Percentiles rank a stretch among this genome's conserved stretches.
phyloP scores from a whole-genome alignment of 768 basidiomycete species.

The Rossbeevera mucosa region DNA sequence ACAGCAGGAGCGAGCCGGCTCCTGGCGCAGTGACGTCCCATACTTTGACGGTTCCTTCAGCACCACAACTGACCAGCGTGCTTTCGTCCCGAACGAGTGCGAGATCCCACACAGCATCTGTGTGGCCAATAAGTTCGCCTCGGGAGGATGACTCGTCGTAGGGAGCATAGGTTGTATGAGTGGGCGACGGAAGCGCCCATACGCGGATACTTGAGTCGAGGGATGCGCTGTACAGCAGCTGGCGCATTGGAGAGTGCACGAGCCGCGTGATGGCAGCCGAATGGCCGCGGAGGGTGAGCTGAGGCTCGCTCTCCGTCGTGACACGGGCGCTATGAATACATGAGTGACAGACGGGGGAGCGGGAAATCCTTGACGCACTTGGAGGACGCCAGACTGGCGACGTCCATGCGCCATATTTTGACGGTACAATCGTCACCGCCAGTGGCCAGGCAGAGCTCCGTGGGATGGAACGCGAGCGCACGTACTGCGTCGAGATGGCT shows the following conservation, averaged over 20 bases:
- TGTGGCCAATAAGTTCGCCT: constrained; percentile 84
- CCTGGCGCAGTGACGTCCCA: constrained; percentile 82
- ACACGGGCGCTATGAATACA: constrained; percentile 48
- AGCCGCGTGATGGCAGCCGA: constrained; percentile 87
- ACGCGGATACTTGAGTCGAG: constrained; percentile 90
- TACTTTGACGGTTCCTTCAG: constrained; percentile 88
- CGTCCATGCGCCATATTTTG: constrained; percentile 92
- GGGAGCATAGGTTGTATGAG: constrained; percentile 87
- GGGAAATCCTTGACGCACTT: constrained; percentile 50
- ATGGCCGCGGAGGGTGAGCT: constrained; percentile 90
- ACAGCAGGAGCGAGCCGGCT: constrained; percentile 57
- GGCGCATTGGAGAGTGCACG: constrained; percentile 70
- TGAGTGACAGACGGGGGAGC: constrained; percentile 1
- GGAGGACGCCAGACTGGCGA: constrained; percentile 65
- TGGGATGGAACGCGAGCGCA: constrained; percentile 85
- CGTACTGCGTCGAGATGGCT: constrained; percentile 95
- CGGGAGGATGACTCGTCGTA: constrained; percentile 77
- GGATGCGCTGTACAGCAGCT: constrained; percentile 84
- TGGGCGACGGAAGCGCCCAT: constrained; percentile 74
- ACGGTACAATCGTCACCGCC: constrained; percentile 94
- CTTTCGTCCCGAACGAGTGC: constrained; percentile 79
- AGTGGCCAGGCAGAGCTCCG: constrained; percentile 79
- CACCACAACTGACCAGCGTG: constrained; percentile 83
- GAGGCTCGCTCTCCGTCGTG: constrained; percentile 87
- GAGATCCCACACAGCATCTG: constrained; percentile 96